phyloP scores from a whole-genome alignment of 257 asterid species.

The Gentiana macrophylla region DNA sequence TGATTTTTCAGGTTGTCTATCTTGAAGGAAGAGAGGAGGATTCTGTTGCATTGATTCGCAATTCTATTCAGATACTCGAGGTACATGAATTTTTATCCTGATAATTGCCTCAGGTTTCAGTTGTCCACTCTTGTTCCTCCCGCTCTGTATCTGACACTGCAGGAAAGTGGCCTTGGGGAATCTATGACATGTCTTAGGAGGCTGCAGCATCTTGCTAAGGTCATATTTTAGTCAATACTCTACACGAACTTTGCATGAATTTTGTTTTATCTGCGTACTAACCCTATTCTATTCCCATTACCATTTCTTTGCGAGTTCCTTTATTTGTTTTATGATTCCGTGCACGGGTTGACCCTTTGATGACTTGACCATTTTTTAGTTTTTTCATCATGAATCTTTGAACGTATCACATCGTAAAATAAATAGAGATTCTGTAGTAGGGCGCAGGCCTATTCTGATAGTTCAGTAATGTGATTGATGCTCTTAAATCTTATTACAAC shows the following conservation, averaged over 20 bases:
- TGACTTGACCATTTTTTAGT: too few relatives aligned
- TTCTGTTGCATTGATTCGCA: constrained; percentile 54
- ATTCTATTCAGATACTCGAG: constrained; percentile 75
- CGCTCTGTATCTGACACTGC: constrained; percentile 22
- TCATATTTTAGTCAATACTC: constrained; percentile 18
- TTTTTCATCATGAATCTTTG: too few relatives aligned
- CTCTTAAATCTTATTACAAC: too few relatives aligned
- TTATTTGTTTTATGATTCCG: too few relatives aligned
- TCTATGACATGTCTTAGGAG: constrained; percentile 52
- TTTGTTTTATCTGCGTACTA: not conserved
- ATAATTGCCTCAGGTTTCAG: constrained; percentile 11
- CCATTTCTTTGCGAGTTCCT: too few relatives aligned
- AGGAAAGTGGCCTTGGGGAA: constrained; percentile 77
- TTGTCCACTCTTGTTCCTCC: constrained; percentile 11
- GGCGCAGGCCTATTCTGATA: too few relatives aligned
- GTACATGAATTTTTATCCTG: constrained; percentile 24
- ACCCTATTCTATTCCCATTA: not conserved
- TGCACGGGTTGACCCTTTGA: too few relatives aligned
- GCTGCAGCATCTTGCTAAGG: constrained; percentile 81
- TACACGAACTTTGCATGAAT: constrained; percentile 9
- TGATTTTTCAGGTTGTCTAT: constrained; percentile 48
- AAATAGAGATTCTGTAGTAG: too few relatives aligned
- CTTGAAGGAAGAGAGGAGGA: constrained; percentile 68
- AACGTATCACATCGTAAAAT: too few relatives aligned
- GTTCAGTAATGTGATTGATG: too few relatives aligned